Conservation (phyloP, 352 stramenopile species). For the Phytopythium litorale region DNA sequence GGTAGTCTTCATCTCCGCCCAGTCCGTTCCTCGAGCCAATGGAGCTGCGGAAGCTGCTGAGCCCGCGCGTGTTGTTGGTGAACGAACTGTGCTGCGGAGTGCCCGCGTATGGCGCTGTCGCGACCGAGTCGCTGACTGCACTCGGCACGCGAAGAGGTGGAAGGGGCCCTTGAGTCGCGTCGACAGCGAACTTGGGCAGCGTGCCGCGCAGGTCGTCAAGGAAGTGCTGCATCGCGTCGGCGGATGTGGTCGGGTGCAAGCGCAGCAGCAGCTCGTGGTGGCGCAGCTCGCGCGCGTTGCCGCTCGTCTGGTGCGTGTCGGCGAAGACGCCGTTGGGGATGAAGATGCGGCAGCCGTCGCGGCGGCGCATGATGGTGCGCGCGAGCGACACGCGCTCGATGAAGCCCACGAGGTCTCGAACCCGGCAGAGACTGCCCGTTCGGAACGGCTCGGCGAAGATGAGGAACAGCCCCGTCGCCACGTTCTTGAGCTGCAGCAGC, state of each 20-base stretch:
- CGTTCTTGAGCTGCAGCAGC: constrained; percentile 64
- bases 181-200: constrained; percentile 29
- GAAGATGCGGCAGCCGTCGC: constrained; percentile 67
- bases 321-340: constrained; percentile 80
- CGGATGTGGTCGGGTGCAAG: constrained; percentile 33
- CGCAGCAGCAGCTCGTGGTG: constrained; percentile 47
- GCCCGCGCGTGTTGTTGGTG: background rate
- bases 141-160: background rate
- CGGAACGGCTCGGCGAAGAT: constrained; percentile 83
- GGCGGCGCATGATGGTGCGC: constrained; percentile 60
- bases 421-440: constrained; percentile 56
- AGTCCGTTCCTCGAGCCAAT: background rate
- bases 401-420: constrained; percentile 47
- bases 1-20: background rate
- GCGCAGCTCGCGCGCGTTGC: constrained; percentile 42
- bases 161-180: background rate
- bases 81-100: constrained; percentile 1
- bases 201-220: constrained; percentile 30
- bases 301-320: constrained; percentile 67
- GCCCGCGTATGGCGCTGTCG: background rate
- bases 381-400: constrained; percentile 78
- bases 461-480: constrained; percentile 75
- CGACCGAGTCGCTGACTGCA: background rate
- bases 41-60: constrained; percentile 5
- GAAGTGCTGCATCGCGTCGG: constrained; percentile 39